Evolutionary conservation across 805 yeast genomes (phyloP).

Genomic region (Schwanniomyces yamadae): DNA sequence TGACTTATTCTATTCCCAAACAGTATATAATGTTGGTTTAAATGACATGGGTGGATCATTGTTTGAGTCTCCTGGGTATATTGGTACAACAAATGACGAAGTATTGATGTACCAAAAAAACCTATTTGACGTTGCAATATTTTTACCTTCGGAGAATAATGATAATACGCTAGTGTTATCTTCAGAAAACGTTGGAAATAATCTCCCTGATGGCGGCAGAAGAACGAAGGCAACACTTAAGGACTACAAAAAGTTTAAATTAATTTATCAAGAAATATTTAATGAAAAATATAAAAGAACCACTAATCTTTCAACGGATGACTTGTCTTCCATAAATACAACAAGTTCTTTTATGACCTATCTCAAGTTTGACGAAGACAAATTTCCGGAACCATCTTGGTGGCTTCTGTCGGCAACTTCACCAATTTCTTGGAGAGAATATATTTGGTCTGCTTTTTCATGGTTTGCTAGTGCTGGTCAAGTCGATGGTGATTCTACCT

Average conservation of each 20-base stretch:
- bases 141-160: constrained; percentile 18
- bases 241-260: constrained; percentile 37
- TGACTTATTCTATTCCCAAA: constrained; percentile 34
- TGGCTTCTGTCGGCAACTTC: constrained; percentile 45
- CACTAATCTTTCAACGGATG: constrained; percentile 23
- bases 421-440: constrained; percentile 54
- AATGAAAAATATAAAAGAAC: constrained; percentile 7
- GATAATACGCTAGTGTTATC: constrained; percentile 15
- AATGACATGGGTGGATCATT: constrained; percentile 42
- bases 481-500: constrained; percentile 12
- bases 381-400: constrained; percentile 35
- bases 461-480: constrained; percentile 93
- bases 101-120: constrained; percentile 54
- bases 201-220: constrained; percentile 8
- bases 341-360: constrained; percentile 20
- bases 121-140: constrained; percentile 47
- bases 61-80: constrained; percentile 32
- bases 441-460: constrained; percentile 65
- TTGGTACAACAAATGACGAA: constrained; percentile 68
- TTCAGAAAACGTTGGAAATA: constrained; percentile 9
- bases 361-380: constrained; percentile 10
- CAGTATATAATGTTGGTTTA: constrained; percentile 63
- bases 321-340: constrained; percentile 28
- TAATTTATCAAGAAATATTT: constrained; percentile 25
- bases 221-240: constrained; percentile 30